These are phyloP conservation scores for Wickerhamomyces rabaulensis DNA, from an alignment of 805 yeast species.

Conservation along the genomic window DNA sequence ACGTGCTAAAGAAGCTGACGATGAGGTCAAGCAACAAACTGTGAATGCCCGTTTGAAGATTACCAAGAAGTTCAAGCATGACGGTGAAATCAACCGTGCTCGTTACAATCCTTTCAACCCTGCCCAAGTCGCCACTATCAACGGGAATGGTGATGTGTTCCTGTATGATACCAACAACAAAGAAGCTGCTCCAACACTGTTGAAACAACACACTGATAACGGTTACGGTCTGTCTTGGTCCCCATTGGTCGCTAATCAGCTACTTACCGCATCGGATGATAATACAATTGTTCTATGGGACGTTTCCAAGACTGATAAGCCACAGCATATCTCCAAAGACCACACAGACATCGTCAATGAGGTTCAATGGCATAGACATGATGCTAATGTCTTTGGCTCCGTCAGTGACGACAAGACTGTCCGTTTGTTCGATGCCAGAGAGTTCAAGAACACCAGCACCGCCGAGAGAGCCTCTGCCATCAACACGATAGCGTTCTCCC, in stretches of 20 bases:
- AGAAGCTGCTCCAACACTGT: slow-evolving; percentile 20
- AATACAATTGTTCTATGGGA: slow-evolving; percentile 60
- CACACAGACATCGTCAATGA: slow-evolving; percentile 69
- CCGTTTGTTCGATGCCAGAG: slow-evolving; percentile 49
- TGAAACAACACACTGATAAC: slow-evolving; percentile 54
- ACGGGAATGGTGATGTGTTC: slow-evolving; percentile 58
- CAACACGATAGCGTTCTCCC: slow-evolving; percentile 63
- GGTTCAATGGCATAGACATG: slow-evolving; percentile 63
- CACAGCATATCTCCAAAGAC: slow-evolving; percentile 26
- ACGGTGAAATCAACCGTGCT: slow-evolving; percentile 67
- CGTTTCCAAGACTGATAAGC: slow-evolving; percentile 23
- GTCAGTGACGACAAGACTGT: slow-evolving; percentile 68
- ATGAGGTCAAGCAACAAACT: slow-evolving; percentile 19
- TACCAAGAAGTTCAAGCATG: slow-evolving; percentile 53
- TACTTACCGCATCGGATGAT: slow-evolving; percentile 67
- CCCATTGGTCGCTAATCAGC: slow-evolving; percentile 37
- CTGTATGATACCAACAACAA: slow-evolving; percentile 38
- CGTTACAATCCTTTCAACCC: slow-evolving; percentile 62
- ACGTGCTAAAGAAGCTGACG: slow-evolving; percentile 16
- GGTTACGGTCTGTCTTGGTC: slow-evolving; percentile 78
- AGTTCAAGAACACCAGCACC: slow-evolving; percentile 21
- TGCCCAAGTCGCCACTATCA: slow-evolving; percentile 55
- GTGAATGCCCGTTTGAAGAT: slow-evolving; percentile 55
- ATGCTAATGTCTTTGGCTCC: slow-evolving; percentile 49
- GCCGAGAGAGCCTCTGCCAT: slow-evolving; percentile 34